Evolutionary conservation across 2,329 filamentous ascomycete species (phyloP).

Genomic region (Fonsecaea pugnacius): DNA sequence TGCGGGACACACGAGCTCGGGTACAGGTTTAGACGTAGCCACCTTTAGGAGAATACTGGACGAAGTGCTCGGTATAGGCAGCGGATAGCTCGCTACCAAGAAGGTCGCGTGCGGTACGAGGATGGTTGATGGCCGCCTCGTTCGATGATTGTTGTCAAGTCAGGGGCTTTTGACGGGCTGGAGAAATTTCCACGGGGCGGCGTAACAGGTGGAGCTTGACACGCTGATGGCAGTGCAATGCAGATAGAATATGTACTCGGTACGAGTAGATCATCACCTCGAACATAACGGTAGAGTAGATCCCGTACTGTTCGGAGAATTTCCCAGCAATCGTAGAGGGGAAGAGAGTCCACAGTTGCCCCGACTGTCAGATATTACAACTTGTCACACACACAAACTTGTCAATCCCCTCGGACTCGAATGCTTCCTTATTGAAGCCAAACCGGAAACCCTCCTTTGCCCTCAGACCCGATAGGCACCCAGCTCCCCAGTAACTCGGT

Average conservation of each 20-base stretch:
- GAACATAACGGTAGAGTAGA: neutral
- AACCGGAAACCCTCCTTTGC: neutral
- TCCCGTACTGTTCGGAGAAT: neutral
- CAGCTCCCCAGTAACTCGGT: constrained; percentile 12
- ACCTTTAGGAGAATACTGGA: neutral
- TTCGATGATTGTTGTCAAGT: neutral
- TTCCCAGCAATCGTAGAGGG: neutral
- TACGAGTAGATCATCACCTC: neutral
- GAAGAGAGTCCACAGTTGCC: neutral
- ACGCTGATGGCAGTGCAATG: neutral
- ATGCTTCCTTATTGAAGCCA: neutral
- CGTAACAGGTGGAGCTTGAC: neutral
- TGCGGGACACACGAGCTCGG: neutral
- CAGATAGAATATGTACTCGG: neutral
- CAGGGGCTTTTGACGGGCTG: neutral
- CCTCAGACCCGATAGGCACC: neutral
- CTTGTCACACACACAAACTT: neutral
- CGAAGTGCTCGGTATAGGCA: neutral
- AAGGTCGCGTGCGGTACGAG: neutral
- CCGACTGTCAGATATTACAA: neutral
- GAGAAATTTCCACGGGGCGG: neutral
- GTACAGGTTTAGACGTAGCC: neutral
- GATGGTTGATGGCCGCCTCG: neutral
- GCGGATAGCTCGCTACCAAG: neutral
- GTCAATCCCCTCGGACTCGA: neutral